These are phyloP conservation scores for Davidsoniella virescens DNA, from an alignment of 2,329 filamentous ascomycete species.

Conservation along the genomic window DNA sequence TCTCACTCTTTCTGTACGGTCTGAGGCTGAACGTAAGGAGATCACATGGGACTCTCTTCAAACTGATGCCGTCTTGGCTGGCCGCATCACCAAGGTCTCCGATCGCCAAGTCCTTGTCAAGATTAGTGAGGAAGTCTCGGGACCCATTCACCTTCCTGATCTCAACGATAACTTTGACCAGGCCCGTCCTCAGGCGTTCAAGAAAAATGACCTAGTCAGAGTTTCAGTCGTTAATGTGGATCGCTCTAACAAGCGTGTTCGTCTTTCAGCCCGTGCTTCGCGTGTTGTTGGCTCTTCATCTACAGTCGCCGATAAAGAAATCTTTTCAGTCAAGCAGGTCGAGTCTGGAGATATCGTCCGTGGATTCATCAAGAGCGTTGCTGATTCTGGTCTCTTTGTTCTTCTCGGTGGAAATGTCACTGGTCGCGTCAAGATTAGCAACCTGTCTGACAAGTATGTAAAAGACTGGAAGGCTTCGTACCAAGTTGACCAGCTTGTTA, in stretches of 20 bases:
- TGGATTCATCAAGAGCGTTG: slow-evolving; percentile 81
- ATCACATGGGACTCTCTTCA: slow-evolving; percentile 58
- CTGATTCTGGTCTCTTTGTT: slow-evolving; percentile 80
- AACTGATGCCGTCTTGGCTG: slow-evolving; percentile 66
- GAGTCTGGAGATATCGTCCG: slow-evolving; percentile 64
- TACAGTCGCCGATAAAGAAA: slow-evolving; percentile 64
- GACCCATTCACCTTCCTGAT: slow-evolving; percentile 67
- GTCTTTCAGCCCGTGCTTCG: slow-evolving; percentile 70
- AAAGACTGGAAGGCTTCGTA: slow-evolving; percentile 93
- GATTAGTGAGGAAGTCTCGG: slow-evolving; percentile 64
- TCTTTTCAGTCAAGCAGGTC: slow-evolving; percentile 54
- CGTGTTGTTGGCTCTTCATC: slow-evolving; percentile 68
- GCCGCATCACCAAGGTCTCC: slow-evolving; percentile 68
- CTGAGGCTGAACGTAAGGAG: slow-evolving; percentile 19
- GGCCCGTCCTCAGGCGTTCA: slow-evolving; percentile 57
- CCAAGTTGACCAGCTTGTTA: slow-evolving; percentile 77
- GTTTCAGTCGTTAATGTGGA: slow-evolving; percentile 77
- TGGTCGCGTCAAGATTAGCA: slow-evolving; percentile 68
- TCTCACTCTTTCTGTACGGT: slow-evolving; percentile 53
- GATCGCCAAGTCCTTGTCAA: slow-evolving; percentile 76
- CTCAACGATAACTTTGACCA: slow-evolving; percentile 74
- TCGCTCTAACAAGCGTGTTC: slow-evolving; percentile 65
- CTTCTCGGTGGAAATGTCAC: slow-evolving; percentile 66
- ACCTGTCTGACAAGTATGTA: slow-evolving; percentile 77
- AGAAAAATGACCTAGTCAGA: slow-evolving; percentile 72